phyloP scores from a whole-genome alignment of 257 asterid species.

The Petunia secreta region DNA sequence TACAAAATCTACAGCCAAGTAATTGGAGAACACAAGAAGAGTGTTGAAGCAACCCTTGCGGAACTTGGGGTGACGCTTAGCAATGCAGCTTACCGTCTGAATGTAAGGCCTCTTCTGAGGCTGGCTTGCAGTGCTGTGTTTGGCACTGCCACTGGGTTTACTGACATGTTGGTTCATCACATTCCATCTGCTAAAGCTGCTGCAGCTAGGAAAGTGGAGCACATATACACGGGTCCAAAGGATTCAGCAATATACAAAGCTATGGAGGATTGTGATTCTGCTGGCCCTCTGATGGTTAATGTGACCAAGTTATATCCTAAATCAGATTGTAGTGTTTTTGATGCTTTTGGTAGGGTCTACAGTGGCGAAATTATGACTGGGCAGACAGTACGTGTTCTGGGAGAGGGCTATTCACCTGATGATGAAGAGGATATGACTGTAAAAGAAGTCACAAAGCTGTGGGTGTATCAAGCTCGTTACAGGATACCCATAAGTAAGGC shows the following conservation, averaged over 20 bases:
- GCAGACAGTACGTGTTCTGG: slow-evolving; percentile 83
- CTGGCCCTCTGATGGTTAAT: slow-evolving; percentile 93
- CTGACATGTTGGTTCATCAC: slow-evolving; percentile 96
- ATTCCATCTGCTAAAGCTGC: slow-evolving; percentile 96
- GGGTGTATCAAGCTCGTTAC: slow-evolving; percentile 94
- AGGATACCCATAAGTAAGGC: slow-evolving; percentile 87
- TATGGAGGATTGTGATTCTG: slow-evolving; percentile 80
- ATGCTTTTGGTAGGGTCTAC: slow-evolving; percentile 96
- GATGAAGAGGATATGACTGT: slow-evolving; percentile 96
- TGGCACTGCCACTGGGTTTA: slow-evolving; percentile 93
- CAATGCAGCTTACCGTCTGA: slow-evolving; percentile 90
- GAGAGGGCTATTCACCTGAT: slow-evolving; percentile 94
- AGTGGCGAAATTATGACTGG: slow-evolving; percentile 94
- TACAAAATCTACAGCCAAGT: slow-evolving; percentile 95
- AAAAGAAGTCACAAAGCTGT: slow-evolving; percentile 84
- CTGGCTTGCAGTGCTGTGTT: slow-evolving; percentile 93
- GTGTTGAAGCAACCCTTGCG: slow-evolving; percentile 88
- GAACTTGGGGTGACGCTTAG: slow-evolving; percentile 95
- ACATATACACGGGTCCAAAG: slow-evolving; percentile 82
- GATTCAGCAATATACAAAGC: slow-evolving; percentile 76
- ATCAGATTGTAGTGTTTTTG: slow-evolving; percentile 93
- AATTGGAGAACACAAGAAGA: slow-evolving; percentile 95
- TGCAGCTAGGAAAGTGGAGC: slow-evolving; percentile 83
- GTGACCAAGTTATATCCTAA: slow-evolving; percentile 92
- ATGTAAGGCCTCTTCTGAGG: slow-evolving; percentile 90